Conservation (phyloP, 2,329 filamentous ascomycete genomes). For the Hawksworthiomyces lignivorus region DNA sequence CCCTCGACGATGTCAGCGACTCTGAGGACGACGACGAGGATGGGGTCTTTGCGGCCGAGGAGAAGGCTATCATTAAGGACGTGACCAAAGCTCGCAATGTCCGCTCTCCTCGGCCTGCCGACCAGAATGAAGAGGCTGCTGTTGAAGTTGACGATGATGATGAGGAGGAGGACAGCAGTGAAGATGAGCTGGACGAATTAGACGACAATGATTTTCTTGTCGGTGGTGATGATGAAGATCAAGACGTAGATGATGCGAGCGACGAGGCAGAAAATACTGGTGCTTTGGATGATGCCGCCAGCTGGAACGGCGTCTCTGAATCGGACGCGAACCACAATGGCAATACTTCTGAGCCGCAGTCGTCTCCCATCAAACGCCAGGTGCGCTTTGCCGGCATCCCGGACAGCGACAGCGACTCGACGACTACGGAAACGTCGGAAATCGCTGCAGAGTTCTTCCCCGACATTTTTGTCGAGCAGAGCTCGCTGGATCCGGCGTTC, state of each 20-base stretch:
- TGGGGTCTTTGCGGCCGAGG: constrained; percentile 70
- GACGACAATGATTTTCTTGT: constrained; percentile 29
- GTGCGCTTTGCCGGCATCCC: constrained; percentile 67
- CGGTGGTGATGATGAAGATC: constrained; percentile 28
- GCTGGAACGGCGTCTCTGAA: constrained; percentile 38
- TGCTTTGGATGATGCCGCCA: constrained; percentile 38
- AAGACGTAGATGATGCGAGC: constrained; percentile 29
- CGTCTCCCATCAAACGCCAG: constrained; percentile 44
- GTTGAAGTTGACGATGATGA: constrained; percentile 33
- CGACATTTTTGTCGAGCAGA: constrained; percentile 71
- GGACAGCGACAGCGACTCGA: constrained; percentile 59
- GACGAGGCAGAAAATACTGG: constrained; percentile 32
- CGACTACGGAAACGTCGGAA: constrained; percentile 48
- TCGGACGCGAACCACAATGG: constrained; percentile 20
- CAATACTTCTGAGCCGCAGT: constrained; percentile 15
- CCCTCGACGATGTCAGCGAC: constrained; percentile 71
- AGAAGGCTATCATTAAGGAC: constrained; percentile 59
- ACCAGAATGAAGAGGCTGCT: constrained; percentile 28
- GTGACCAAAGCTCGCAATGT: constrained; percentile 27
- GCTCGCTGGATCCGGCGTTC: constrained; percentile 62
- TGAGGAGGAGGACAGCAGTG: constrained; percentile 30
- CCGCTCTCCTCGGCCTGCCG: constrained; percentile 44
- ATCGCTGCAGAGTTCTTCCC: constrained; percentile 61
- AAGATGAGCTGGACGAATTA: constrained; percentile 24
- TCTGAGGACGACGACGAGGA: constrained; percentile 71